Evolutionary conservation across 73 alveolate species (phyloP), one percentile per base, ranked within the genome.

Genomic region (Paramecium tetraurelia): DNA sequence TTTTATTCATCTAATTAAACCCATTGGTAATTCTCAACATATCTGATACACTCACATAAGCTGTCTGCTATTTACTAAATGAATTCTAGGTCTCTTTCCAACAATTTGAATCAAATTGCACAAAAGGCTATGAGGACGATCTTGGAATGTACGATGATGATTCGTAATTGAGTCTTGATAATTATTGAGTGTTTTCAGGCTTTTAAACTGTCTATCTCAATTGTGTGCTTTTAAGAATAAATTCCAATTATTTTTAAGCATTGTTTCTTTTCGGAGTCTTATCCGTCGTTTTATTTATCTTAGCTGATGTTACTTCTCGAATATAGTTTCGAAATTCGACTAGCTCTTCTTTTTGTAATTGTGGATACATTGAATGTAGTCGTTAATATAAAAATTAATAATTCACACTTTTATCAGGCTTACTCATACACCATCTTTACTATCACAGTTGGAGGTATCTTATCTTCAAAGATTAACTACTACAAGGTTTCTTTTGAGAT

Each of bases 361-460:
- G 12, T 33, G 24, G 24, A 63, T 63, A 63, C 69, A 63, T 63
- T 27, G 50, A 63, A 11, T 33, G 46, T 63, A 63, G 84, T 63
- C 84, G 84, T 63, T 63, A 63, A 63, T 63, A 63, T 53, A 53
- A 53, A 63, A 63, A 27, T 31, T 63, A 63, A 63, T 63, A 31
- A 63, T 22, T 63, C 84, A 63, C 69, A 53, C 69, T 53, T 53
- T 53, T 53, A 53, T 53, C 69, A 53, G 5, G 35, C 31, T 63
- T 21, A 24, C 21, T 80, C 90, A 43, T 80, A 80, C 33, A 80
- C 27, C 72, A 80, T 40, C 18, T 41, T 80, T 22, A 48, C 57
- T 22, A 80, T 46, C 57, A 80, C 48, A 11, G 90, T 80, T 20
- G 90, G 76, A 40, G 90, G 90, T 4, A 80, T 80, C 76, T 80